These are phyloP conservation scores for Lichtheimia hyalospora DNA, from an alignment of 371 early-diverging fungal genomes.

Conservation along the genomic window DNA sequence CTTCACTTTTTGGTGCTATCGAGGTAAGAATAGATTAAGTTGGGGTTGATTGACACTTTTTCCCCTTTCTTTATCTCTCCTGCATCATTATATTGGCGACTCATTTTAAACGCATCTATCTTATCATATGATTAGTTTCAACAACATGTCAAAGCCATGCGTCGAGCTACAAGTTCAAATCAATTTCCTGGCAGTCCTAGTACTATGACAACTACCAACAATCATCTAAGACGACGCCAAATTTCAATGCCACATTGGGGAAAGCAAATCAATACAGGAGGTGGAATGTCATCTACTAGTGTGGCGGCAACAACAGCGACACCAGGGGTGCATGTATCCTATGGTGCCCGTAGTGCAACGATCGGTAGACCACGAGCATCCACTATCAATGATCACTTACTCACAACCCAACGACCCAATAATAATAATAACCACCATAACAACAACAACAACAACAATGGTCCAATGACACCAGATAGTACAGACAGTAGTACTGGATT, in stretches of 20 bases:
- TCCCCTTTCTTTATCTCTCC: not conserved
- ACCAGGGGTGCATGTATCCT: not conserved
- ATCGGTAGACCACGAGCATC: constrained; percentile 28
- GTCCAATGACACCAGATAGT: constrained; percentile 21
- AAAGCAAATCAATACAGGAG: constrained; percentile 2
- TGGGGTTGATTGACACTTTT: not conserved
- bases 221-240: constrained; percentile 13
- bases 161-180: constrained; percentile 26
- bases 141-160: constrained; percentile 31
- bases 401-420: constrained; percentile 1
- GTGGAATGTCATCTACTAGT: too few relatives aligned
- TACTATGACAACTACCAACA: too few relatives aligned
- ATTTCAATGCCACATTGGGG: constrained; percentile 36
- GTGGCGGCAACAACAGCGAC: constrained; percentile 3
- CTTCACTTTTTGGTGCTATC: constrained; percentile 50
- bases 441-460: too few relatives aligned
- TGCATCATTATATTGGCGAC: not conserved
- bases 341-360: not conserved
- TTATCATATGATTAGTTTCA: constrained; percentile 28
- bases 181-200: constrained; percentile 3
- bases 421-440: too few relatives aligned
- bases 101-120: constrained; percentile 13
- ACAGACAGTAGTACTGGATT: constrained; percentile 19
- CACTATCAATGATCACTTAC: constrained; percentile 29
- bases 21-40: constrained; percentile 30